phyloP scores from a whole-genome alignment of 2,329 filamentous ascomycete genomes.

The Sporothrix brasiliensis region DNA sequence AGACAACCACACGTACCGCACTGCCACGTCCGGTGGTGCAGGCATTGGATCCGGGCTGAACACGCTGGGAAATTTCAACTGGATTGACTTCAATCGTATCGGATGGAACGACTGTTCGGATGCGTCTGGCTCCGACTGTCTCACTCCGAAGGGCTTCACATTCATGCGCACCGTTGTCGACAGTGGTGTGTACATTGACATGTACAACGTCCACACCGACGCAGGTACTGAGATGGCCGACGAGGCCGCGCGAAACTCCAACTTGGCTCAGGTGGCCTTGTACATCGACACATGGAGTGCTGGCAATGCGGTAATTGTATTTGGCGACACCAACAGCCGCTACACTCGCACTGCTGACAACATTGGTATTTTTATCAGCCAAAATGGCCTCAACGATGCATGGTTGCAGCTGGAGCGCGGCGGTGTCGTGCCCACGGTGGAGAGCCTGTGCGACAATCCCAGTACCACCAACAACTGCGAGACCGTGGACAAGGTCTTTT shows the following conservation, averaged over 20 bases:
- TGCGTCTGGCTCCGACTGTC: constrained; percentile 60
- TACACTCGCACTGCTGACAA: constrained; percentile 62
- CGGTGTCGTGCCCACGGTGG: constrained; percentile 51
- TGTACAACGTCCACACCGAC: constrained; percentile 69
- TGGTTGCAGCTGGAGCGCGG: constrained; percentile 60
- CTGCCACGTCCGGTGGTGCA: constrained; percentile 66
- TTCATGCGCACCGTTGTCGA: constrained; percentile 62
- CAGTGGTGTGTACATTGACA: constrained; percentile 60
- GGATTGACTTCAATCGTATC: constrained; percentile 57
- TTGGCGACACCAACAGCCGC: constrained; percentile 67
- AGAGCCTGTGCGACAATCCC: constrained; percentile 61
- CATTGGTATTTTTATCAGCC: constrained; percentile 52
- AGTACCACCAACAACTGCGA: constrained; percentile 59
- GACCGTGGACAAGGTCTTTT: constrained; percentile 69
- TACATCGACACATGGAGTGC: constrained; percentile 59
- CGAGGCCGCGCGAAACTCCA: constrained; percentile 58
- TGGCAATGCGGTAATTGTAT: constrained; percentile 65
- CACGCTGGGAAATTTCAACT: constrained; percentile 62
- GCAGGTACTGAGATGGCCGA: constrained; percentile 59
- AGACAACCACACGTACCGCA: constrained; percentile 62
- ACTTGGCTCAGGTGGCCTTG: constrained; percentile 61
- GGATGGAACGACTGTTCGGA: constrained; percentile 64
- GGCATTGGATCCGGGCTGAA: constrained; percentile 67
- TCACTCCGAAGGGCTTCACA: constrained; percentile 71
- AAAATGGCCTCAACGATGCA: constrained; percentile 58